phyloP scores from a whole-genome alignment of 108 stramenopile species.

The Skeletonema grethae region DNA sequence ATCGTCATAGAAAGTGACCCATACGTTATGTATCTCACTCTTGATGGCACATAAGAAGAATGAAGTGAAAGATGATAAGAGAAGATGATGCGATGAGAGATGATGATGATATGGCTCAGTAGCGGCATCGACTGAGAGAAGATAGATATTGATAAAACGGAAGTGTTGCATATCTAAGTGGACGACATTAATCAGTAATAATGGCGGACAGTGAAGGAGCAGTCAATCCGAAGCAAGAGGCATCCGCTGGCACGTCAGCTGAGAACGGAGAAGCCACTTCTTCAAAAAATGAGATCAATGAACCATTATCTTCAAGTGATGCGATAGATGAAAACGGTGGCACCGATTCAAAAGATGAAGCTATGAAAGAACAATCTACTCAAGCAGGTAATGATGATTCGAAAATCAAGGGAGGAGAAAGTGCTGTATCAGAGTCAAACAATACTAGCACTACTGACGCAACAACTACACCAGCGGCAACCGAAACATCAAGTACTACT shows the following conservation, averaged over 20 bases:
- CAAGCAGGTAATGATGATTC: neutral
- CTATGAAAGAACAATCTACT: neutral
- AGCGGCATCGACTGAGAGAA: too few relatives aligned
- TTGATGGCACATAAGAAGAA: too few relatives aligned
- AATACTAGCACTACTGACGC: neutral
- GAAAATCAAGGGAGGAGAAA: neutral
- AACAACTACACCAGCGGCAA: slow-evolving; percentile 6
- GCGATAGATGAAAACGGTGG: neutral
- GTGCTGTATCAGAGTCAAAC: neutral
- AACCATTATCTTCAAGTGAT: neutral
- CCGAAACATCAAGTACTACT: neutral
- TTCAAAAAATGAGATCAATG: neutral
- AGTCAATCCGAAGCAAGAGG: neutral
- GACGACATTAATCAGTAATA: too few relatives aligned
- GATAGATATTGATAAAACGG: too few relatives aligned
- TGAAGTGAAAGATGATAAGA: too few relatives aligned
- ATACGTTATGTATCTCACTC: too few relatives aligned
- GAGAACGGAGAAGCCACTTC: neutral
- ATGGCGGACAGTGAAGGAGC: neutral
- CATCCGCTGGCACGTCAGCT: neutral
- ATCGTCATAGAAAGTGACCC: too few relatives aligned
- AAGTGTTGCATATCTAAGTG: too few relatives aligned
- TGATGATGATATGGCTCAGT: too few relatives aligned
- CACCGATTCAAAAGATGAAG: neutral
- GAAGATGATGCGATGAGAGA: too few relatives aligned